Conservation (phyloP, 1,284 basidiomycete species). For the Kwoniella shivajii region DNA sequence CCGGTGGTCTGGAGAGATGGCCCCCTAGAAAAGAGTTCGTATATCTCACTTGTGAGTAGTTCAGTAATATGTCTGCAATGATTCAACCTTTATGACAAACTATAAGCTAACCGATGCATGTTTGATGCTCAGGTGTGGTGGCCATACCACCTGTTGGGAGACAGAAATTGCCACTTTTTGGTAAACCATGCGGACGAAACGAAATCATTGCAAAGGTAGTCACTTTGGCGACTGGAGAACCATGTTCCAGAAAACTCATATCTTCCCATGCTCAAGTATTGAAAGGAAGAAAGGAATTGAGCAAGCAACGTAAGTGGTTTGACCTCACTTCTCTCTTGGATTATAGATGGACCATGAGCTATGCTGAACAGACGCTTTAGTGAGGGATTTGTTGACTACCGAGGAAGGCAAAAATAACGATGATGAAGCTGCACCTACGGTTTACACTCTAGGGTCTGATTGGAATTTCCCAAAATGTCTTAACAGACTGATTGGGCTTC, state of each 20-base stretch:
- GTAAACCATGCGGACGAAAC: slow-evolving; percentile 59
- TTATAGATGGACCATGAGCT: too few species aligned
- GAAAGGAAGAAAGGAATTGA: slow-evolving; percentile 38
- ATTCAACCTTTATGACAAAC: background rate
- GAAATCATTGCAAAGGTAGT: slow-evolving; percentile 60
- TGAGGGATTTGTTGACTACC: slow-evolving; percentile 10
- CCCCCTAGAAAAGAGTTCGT: slow-evolving; percentile 12
- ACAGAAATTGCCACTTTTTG: slow-evolving; percentile 56
- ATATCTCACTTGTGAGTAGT: slow-evolving; percentile 14
- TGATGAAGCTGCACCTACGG: slow-evolving; percentile 1
- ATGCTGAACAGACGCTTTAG: too few species aligned
- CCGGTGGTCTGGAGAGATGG: background rate
- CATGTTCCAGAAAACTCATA: slow-evolving; percentile 51
- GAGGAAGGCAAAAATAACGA: slow-evolving; percentile 13
- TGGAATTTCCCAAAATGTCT: slow-evolving; percentile 11
- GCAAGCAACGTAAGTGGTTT: slow-evolving; percentile 10
- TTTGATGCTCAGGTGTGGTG: slow-evolving; percentile 19
- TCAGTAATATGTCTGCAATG: background rate
- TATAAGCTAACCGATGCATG: background rate
- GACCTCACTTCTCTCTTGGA: too few species aligned
- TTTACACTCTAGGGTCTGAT: slow-evolving; percentile 4
- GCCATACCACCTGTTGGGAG: slow-evolving; percentile 32
- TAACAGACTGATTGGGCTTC: slow-evolving; percentile 11
- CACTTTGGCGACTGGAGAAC: slow-evolving; percentile 53
- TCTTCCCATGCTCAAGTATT: slow-evolving; percentile 54